Conservation (phyloP, 1,284 basidiomycete genomes). For the Psilocybe mexicana region DNA sequence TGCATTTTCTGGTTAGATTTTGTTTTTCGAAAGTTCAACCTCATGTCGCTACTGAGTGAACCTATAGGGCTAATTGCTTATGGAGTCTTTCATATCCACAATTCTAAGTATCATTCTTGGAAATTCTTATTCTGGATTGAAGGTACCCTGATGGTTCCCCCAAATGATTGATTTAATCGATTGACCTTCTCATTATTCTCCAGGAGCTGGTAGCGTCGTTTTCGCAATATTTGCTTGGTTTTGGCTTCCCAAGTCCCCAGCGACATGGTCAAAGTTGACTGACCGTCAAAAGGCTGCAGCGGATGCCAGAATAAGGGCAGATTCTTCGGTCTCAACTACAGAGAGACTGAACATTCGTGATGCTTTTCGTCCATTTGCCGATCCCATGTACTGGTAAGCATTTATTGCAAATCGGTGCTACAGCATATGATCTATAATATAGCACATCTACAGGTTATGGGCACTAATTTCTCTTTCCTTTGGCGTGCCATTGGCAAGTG, state of each 20-base stretch:
- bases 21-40: background rate
- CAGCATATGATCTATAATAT: too few relatives aligned
- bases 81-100: conserved; percentile 47
- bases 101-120: conserved; percentile 44
- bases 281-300: conserved; percentile 45
- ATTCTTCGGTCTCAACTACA: conserved; percentile 48
- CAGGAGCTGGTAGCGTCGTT: conserved; percentile 37
- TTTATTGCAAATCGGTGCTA: background rate
- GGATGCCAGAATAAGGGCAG: conserved; percentile 43
- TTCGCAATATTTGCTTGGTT: conserved; percentile 47
- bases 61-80: conserved; percentile 43
- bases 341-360: conserved; percentile 45
- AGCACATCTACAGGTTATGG: conserved; percentile 32
- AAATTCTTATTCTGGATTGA: conserved; percentile 54
- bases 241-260: conserved; percentile 48
- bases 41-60: background rate
- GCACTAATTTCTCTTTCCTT: conserved; percentile 44
- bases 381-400: conserved; percentile 41
- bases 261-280: conserved; percentile 43
- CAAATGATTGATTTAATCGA: too few relatives aligned
- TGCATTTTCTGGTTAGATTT: conserved; percentile 39
- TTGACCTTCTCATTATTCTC: background rate
- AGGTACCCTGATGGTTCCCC: conserved; percentile 24
- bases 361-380: conserved; percentile 45
- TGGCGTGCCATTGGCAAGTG: conserved; percentile 48